Evolutionary conservation across 805 yeast genomes (phyloP).

Genomic region (Zygotorulaspora danielsina): DNA sequence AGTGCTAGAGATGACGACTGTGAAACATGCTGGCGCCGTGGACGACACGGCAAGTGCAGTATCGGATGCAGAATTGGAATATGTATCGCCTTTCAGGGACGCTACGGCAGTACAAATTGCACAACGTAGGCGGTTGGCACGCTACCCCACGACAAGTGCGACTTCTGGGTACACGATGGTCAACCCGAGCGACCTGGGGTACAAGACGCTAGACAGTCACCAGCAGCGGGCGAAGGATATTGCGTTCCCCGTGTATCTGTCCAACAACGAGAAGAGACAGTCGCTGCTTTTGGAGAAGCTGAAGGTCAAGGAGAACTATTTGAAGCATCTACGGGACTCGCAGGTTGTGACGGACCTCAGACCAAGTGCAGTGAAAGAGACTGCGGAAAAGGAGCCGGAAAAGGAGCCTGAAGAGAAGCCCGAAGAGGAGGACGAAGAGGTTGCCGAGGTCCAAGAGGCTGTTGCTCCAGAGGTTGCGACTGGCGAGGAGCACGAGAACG

Average conservation of each 20-base stretch:
- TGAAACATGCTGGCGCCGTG: neutral
- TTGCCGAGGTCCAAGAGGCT: conserved; percentile 1
- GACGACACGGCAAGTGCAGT: neutral
- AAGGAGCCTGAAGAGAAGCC: conserved; percentile 3
- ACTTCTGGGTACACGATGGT: conserved; percentile 21
- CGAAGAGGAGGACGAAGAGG: neutral
- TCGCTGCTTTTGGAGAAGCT: conserved; percentile 18
- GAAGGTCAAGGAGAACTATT: conserved; percentile 22
- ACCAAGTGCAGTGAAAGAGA: conserved; percentile 7
- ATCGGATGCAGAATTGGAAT: conserved; percentile 8
- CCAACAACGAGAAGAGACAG: conserved; percentile 30
- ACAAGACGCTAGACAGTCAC: conserved; percentile 18
- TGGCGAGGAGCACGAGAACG: conserved; percentile 1
- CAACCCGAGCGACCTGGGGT: conserved; percentile 27
- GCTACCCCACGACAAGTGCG: conserved; percentile 33
- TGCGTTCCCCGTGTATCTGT: conserved; percentile 27
- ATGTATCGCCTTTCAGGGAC: conserved; percentile 22
- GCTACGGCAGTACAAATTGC: conserved; percentile 17
- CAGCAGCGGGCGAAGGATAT: conserved; percentile 31
- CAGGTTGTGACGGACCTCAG: conserved; percentile 18
- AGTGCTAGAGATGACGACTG: conserved; percentile 1
- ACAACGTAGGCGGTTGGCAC: conserved; percentile 14
- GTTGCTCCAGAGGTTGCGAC: conserved; percentile 5
- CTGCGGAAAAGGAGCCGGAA: conserved; percentile 5
- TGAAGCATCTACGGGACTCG: conserved; percentile 24